Base-by-base conservation (phyloP, 2,329 filamentous ascomycete genomes). In the Fusarium verrucosum region DNA sequence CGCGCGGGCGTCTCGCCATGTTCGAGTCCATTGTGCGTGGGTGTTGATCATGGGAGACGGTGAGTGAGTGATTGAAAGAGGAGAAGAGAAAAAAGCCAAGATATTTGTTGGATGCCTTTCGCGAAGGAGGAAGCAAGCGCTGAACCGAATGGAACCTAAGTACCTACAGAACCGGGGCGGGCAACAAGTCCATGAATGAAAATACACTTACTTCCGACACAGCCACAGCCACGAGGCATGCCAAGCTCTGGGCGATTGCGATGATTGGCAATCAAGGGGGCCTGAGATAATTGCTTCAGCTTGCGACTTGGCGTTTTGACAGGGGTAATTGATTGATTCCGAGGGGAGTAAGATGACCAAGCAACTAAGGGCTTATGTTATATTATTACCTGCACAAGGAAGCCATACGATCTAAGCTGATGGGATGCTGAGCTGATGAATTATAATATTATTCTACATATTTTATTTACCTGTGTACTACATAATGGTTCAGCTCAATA, bases 151-250 rank as follows among this genome's bases (percentile, higher is more conserved):
- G n/a, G n/a, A n/a, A n/a, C n/a, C n/a, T n/a, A n/a, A n/a, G n/a
- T n/a, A n/a, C n/a, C n/a, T n/a, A n/a, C n/a, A n/a, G n/a, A n/a
- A n/a, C n/a, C n/a, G n/a, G n/a, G n/a, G n/a, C n/a, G n/a, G n/a
- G n/a, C n/a, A n/a, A n/a, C n/a, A n/a, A n/a, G n/a, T n/a, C n/a
- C n/a, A n/a, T n/a, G 13, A 6, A 16, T 44, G 56, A 55, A 60
- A 61, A 49, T 61, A 61, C 58, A 61, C 36, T 61, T 61, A n/a
- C n/a, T n/a, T n/a, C 20, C 19, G n/a, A 61, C 58, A 61, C 58
- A 61, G 58, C 58, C 58, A 61, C 58, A 60, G 57, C 57, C 57
- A 60, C 57, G 57, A 54, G 46, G 37, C 33, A 33, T 42, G 58
- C 58, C 56, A 61, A 61, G 58, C 32, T 14, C 25, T 37, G 20